Conservation (phyloP, 2,329 filamentous ascomycete genomes). For the Penicillium aurantiogriseum region DNA sequence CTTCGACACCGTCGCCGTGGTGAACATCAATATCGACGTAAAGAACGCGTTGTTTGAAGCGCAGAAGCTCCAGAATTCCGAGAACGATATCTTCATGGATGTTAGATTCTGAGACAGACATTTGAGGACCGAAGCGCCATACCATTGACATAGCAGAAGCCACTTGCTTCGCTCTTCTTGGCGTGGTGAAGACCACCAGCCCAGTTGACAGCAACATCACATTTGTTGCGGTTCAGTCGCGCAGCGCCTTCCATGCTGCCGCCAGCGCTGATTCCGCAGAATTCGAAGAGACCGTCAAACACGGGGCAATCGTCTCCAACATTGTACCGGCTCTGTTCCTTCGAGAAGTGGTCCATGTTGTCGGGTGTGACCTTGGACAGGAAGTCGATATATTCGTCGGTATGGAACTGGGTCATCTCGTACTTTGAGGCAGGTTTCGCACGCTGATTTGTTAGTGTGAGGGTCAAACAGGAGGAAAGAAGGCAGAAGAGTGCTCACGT, state of each 20-base stretch:
- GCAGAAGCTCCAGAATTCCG: constrained; percentile 63
- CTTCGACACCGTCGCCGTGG: constrained; percentile 67
- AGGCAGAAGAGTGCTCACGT: constrained; percentile 46
- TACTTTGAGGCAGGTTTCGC: constrained; percentile 73
- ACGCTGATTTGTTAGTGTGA: constrained; percentile 52
- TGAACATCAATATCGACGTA: constrained; percentile 69
- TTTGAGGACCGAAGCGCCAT: not conserved
- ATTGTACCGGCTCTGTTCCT: constrained; percentile 81
- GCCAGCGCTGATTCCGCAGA: constrained; percentile 68
- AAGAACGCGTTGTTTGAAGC: constrained; percentile 63
- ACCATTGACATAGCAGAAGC: constrained; percentile 97
- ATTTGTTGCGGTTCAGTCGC: constrained; percentile 66
- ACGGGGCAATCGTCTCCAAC: constrained; percentile 65
- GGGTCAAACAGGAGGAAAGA: not conserved
- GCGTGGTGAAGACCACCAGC: constrained; percentile 95
- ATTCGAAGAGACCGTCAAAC: constrained; percentile 69
- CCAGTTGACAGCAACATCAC: constrained; percentile 75
- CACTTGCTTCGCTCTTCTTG: constrained; percentile 89
- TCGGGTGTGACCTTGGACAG: constrained; percentile 89
- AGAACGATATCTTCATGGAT: constrained; percentile 59
- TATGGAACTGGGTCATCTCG: constrained; percentile 73
- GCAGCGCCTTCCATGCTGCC: constrained; percentile 70
- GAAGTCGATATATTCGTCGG: constrained; percentile 72
- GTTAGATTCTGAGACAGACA: constrained; percentile 14
- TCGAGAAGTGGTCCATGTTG: constrained; percentile 92